A percentile compares a stretch with the other conserved stretches of the same genome.
These are phyloP conservation scores for Syzygium aqueum DNA, from an alignment of 345 rosid species.

Conservation along the genomic window DNA sequence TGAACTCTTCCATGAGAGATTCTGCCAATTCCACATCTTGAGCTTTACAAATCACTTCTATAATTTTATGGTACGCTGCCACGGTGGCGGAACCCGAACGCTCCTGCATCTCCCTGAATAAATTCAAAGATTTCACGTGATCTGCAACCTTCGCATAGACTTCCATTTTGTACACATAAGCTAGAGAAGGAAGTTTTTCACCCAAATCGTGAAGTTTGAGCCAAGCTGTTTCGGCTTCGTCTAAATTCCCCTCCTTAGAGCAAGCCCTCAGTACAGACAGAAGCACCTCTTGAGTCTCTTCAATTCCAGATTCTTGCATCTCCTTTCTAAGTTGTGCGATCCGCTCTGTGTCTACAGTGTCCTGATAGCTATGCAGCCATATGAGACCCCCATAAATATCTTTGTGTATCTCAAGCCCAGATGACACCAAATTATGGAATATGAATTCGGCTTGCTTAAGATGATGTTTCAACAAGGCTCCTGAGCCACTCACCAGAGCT, in stretches of 20 bases:
- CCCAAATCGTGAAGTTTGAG: constrained; percentile 28
- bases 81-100: constrained; percentile 37
- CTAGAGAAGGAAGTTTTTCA: constrained; percentile 42
- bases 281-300: constrained; percentile 54
- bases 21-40: constrained; percentile 46
- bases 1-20: constrained; percentile 52
- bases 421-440: constrained; percentile 62
- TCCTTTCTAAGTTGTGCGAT: constrained; percentile 43
- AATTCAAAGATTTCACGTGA: constrained; percentile 38
- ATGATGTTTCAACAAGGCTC: constrained; percentile 37
- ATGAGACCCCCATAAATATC: constrained; percentile 66
- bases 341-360: constrained; percentile 45
- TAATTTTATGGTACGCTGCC: constrained; percentile 68
- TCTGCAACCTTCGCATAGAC: constrained; percentile 51
- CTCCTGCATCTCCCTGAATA: constrained; percentile 64
- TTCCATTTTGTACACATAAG: constrained; percentile 77
- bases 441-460: constrained; percentile 83
- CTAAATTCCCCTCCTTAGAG: constrained; percentile 51
- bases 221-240: constrained; percentile 68
- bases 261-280: constrained; percentile 69
- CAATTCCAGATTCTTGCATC: constrained; percentile 52
- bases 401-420: constrained; percentile 58
- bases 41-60: constrained; percentile 51
- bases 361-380: constrained; percentile 85
- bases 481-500: constrained; percentile 56